phyloP scores from a whole-genome alignment of 805 yeast species.

The Saccharomycopsis amapae region DNA sequence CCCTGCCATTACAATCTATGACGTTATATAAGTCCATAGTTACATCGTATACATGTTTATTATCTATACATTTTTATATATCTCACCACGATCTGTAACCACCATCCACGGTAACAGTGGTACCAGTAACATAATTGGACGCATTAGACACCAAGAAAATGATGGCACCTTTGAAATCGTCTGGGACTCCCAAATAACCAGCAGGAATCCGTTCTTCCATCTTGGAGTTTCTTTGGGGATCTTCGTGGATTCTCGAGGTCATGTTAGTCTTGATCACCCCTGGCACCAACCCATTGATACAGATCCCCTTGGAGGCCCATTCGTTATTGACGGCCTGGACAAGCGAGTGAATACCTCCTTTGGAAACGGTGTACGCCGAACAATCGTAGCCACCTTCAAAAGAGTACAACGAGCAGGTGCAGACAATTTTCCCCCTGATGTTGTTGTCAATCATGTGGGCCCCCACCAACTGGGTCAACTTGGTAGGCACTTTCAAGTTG shows the following conservation, averaged over 20 bases:
- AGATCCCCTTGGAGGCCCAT: slow-evolving; percentile 39
- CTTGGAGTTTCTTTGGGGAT: slow-evolving; percentile 26
- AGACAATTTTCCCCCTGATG: slow-evolving; percentile 35
- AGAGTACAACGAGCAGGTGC: slow-evolving; percentile 36
- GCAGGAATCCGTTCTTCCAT: slow-evolving; percentile 36
- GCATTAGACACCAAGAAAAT: slow-evolving; percentile 44
- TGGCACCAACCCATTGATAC: slow-evolving; percentile 44
- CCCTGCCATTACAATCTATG: no score
- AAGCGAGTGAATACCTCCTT: slow-evolving; percentile 31
- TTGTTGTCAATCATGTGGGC: slow-evolving; percentile 29
- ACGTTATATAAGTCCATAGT: no score
- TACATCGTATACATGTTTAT: no score
- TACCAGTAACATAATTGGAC: slow-evolving; percentile 44
- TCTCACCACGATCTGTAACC: slow-evolving; percentile 30
- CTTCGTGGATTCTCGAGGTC: slow-evolving; percentile 30
- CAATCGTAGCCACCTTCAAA: slow-evolving; percentile 35
- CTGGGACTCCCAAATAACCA: slow-evolving; percentile 40
- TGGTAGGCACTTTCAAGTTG: slow-evolving; percentile 32
- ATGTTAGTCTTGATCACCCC: slow-evolving; percentile 43
- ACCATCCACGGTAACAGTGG: slow-evolving; percentile 47
- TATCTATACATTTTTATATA: no score
- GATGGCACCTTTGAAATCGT: slow-evolving; percentile 36
- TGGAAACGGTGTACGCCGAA: slow-evolving; percentile 38
- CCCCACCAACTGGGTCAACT: slow-evolving; percentile 33
- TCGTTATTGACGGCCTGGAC: slow-evolving; percentile 37